Base-by-base conservation (phyloP, 257 asterid species). In the Phtheirospermum japonicum region DNA sequence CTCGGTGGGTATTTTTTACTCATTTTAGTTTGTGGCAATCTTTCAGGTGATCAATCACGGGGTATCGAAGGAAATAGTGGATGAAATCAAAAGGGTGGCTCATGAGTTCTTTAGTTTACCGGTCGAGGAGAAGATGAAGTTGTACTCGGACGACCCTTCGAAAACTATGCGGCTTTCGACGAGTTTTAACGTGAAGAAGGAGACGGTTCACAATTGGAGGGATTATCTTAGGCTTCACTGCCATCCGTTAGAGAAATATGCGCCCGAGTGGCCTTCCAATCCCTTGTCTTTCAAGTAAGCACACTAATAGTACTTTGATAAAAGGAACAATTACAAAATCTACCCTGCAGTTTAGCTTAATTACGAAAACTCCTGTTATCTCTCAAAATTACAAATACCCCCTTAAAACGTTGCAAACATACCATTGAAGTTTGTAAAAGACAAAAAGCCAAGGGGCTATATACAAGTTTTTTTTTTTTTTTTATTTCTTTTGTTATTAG, bases 141-240 rank as follows among this genome's bases (percentile, higher is more conserved):
- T 79, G 42, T 82, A 82, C 72, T 82, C 89, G 0, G 89, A 82
- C 26, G 89, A 82, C 26, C 82, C 89, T 8, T 23, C 85, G n/a
- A 82, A 82, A 32, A 77, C 85, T 14, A 71, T 69, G 73, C 61
- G 89, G 37, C 66, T 82, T 12, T 82, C 89, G 0, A 79, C 89
- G 17, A 82, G 89, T 42, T 82, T 82, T 52, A 82, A 82, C 65
- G 83, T 82, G 71, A 77, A 67, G 58, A 79, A 77, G 75, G 89
- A 82, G 72, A 77, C 82, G 0, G 77, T 82, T 68, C 85, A 75
- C 52, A 82, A 82, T 36, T 82, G 89, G 89, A 77, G 89, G 59
- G 89, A 82, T 42, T 82, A 79, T 73, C 72, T 82, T 6, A 73
- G 89, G 75, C 85, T 82, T 37, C 85, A 82, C 40, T 82, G 89